phyloP scores from a whole-genome alignment of 2,329 filamentous ascomycete genomes.

The Blumeria graminis region DNA sequence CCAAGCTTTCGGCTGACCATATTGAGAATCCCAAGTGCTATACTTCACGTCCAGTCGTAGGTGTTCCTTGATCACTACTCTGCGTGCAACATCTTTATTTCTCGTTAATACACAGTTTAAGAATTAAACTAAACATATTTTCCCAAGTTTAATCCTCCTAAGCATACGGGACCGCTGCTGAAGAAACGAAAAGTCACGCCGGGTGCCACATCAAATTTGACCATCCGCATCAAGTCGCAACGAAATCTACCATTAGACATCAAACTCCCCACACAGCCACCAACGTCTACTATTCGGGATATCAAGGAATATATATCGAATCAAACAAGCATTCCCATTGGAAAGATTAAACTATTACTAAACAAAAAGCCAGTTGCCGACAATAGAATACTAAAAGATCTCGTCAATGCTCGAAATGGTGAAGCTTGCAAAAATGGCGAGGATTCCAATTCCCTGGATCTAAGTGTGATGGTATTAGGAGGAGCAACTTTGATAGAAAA shows the following conservation, averaged over 20 bases:
- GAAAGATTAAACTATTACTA: constrained; percentile 66
- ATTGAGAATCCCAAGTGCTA: constrained; percentile 66
- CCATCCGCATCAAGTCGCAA: constrained; percentile 46
- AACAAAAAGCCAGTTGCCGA: constrained; percentile 72
- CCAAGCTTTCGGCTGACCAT: constrained; percentile 73
- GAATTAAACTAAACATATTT: constrained; percentile 1
- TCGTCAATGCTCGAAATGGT: constrained; percentile 24
- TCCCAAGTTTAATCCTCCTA: constrained; percentile 44
- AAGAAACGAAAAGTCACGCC: constrained; percentile 22
- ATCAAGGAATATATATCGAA: constrained; percentile 46
- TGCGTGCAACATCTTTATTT: background rate
- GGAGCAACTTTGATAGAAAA: constrained; percentile 28
- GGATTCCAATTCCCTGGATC: constrained; percentile 34
- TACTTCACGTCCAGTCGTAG: constrained; percentile 51
- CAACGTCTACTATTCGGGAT: constrained; percentile 52
- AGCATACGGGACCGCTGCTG: constrained; percentile 32
- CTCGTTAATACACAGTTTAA: background rate
- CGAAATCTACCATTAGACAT: constrained; percentile 51
- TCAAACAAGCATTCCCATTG: constrained; percentile 36
- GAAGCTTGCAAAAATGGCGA: constrained; percentile 27
- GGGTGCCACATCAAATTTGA: constrained; percentile 27
- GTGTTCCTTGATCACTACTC: constrained; percentile 11
- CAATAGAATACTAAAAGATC: constrained; percentile 51
- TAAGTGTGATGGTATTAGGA: constrained; percentile 72
- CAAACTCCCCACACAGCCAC: constrained; percentile 34